These are phyloP conservation scores for Posidonia oceanica DNA, from an alignment of 116 monocot species.

Conservation along the genomic window DNA sequence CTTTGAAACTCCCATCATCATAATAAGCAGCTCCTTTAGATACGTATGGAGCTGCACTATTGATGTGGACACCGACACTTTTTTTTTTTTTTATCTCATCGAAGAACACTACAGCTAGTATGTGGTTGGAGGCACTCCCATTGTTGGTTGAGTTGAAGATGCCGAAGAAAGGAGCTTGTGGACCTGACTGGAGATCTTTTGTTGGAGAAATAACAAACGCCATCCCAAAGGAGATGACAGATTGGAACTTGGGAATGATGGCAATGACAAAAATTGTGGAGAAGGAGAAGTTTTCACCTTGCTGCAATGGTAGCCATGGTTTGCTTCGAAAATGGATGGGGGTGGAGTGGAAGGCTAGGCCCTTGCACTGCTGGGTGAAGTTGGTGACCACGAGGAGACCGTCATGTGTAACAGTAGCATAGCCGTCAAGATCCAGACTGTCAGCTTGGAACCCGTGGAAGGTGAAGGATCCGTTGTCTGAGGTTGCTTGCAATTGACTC, in stretches of 20 bases:
- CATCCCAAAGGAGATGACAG: constrained; percentile 5
- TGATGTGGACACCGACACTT: constrained; percentile 13
- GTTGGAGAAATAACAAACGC: constrained; percentile 17
- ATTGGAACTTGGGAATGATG: not conserved
- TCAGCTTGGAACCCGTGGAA: not conserved
- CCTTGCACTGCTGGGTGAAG: constrained; percentile 14
- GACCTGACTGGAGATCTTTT: not conserved
- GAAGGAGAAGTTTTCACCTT: constrained; percentile 12
- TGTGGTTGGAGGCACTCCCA: constrained; percentile 11
- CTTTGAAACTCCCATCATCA: not conserved
- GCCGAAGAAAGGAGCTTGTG: not conserved
- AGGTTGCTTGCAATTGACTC: not conserved
- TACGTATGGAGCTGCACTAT: not conserved
- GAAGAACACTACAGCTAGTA: constrained; percentile 15
- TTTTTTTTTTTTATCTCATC: constrained; percentile 12
- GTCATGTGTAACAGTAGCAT: constrained; percentile 8
- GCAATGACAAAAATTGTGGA: constrained; percentile 23
- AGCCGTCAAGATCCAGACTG: constrained; percentile 24
- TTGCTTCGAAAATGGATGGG: constrained; percentile 13
- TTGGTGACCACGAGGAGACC: constrained; percentile 48
- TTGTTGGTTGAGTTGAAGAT: constrained; percentile 19
- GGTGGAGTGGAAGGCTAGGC: constrained; percentile 34
- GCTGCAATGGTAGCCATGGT: not conserved
- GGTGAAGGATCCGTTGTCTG: not conserved
- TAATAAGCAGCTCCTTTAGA: not conserved